These are phyloP conservation scores for Arbutus unedo DNA, from an alignment of 148 eudicot genomes.

Conservation along the genomic window DNA sequence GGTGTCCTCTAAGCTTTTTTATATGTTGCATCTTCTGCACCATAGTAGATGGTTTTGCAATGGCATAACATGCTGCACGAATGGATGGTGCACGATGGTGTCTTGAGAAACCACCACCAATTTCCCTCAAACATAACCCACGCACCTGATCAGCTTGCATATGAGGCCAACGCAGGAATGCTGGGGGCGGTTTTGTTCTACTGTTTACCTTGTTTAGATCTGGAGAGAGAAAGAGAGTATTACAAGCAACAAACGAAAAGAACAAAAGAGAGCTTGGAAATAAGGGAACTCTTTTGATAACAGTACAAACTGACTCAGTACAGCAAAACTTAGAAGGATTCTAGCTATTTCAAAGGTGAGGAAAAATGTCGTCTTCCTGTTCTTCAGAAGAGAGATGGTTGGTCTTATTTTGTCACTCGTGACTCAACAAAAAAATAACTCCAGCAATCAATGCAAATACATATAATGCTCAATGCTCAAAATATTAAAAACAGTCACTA, in stretches of 20 bases:
- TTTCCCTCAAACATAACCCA: conserved; percentile 83
- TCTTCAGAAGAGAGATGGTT: not conserved
- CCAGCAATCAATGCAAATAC: conserved; percentile 5
- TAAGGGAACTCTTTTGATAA: not conserved
- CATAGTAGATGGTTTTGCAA: conserved; percentile 93
- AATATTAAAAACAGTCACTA: not conserved
- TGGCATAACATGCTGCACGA: conserved; percentile 87
- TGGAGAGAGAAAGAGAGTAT: conserved; percentile 23
- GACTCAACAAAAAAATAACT: conserved; percentile 1
- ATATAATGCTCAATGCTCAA: not conserved
- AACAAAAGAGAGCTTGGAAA: not conserved
- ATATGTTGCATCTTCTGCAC: conserved; percentile 92
- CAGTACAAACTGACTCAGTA: not conserved
- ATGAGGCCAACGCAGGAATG: conserved; percentile 91
- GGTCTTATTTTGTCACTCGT: not conserved
- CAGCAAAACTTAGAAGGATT: not conserved
- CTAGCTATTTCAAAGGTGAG: not conserved
- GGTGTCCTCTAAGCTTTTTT: conserved; percentile 78
- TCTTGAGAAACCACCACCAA: conserved; percentile 92
- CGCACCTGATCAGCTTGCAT: conserved; percentile 82
- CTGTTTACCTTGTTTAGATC: conserved; percentile 42
- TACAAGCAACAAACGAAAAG: not conserved
- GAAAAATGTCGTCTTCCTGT: not conserved
- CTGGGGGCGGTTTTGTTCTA: conserved; percentile 43
- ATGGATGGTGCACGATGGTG: conserved; percentile 92